These are phyloP conservation scores for Populus deltoides DNA, from an alignment of 345 rosid species.

Conservation along the genomic window DNA sequence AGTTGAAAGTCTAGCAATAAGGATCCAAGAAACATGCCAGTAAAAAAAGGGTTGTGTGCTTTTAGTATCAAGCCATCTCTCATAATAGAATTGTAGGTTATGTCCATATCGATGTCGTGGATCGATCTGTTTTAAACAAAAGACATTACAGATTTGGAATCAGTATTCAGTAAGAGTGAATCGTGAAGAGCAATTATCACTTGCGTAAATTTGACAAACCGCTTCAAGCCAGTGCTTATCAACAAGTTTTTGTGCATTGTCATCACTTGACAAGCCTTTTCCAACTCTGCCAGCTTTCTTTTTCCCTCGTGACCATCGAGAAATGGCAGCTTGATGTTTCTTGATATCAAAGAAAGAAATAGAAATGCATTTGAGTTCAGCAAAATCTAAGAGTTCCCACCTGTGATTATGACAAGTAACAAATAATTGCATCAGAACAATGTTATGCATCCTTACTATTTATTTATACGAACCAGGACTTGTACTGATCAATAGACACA, in stretches of 20 bases:
- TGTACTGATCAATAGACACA: background rate
- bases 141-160: constrained; percentile 3
- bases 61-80: constrained; percentile 74
- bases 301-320: constrained; percentile 95
- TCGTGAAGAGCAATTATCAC: background rate
- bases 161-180: constrained; percentile 21
- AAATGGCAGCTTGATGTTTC: constrained; percentile 89
- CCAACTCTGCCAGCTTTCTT: constrained; percentile 92
- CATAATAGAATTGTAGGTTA: constrained; percentile 74
- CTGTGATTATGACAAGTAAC: constrained; percentile 29
- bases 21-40: constrained; percentile 51
- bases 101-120: constrained; percentile 95
- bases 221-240: constrained; percentile 98
- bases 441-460: background rate
- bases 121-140: constrained; percentile 54
- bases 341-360: constrained; percentile 83
- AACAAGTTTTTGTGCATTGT: constrained; percentile 75
- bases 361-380: constrained; percentile 81
- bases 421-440: constrained; percentile 5
- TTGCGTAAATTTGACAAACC: constrained; percentile 36
- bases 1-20: background rate
- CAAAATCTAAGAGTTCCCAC: constrained; percentile 93
- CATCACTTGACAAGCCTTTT: constrained; percentile 85
- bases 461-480: background rate
- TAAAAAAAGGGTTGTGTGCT: constrained; percentile 94